Evolutionary conservation across 2,329 filamentous ascomycete species (phyloP).

Genomic region (Colletotrichum paranaense): DNA sequence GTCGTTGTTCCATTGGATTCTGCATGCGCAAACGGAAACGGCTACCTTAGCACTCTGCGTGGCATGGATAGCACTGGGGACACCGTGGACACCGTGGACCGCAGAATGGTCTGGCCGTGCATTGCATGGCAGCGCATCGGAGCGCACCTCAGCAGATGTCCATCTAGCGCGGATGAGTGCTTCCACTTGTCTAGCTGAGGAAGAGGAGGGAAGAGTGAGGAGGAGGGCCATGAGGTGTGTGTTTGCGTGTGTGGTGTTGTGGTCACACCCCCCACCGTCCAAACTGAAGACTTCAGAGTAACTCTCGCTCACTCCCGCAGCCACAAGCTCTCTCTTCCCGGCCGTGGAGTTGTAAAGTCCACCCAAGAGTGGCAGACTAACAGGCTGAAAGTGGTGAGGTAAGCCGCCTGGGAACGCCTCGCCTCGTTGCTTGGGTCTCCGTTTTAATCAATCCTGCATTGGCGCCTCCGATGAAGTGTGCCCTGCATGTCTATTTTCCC

Average conservation of each 20-base stretch:
- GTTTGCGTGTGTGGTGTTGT: slow-evolving; percentile 5
- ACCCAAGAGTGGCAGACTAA: neutral
- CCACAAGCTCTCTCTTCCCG: slow-evolving; percentile 3
- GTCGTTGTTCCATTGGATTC: slow-evolving; percentile 25
- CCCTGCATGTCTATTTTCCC: slow-evolving; percentile 28
- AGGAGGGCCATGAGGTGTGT: neutral
- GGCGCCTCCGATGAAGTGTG: slow-evolving; percentile 30
- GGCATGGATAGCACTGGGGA: slow-evolving; percentile 23
- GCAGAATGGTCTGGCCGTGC: slow-evolving; percentile 31
- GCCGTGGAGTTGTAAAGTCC: neutral
- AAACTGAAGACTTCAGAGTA: neutral
- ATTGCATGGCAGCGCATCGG: slow-evolving; percentile 28
- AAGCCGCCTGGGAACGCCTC: slow-evolving; percentile 8
- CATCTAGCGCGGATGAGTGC: neutral
- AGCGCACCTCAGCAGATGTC: slow-evolving; percentile 15
- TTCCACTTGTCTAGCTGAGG: neutral
- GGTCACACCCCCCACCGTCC: slow-evolving; percentile 22
- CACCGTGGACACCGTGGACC: slow-evolving; percentile 26
- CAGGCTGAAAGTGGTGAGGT: neutral
- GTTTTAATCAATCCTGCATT: slow-evolving; percentile 30
- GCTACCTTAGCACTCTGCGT: slow-evolving; percentile 23
- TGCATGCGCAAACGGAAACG: slow-evolving; percentile 32
- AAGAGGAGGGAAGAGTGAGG: no score
- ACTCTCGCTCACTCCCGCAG: neutral
- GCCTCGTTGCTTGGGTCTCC: slow-evolving; percentile 24